Conservation (phyloP, 2,329 filamentous ascomycete species). For the Incumbomyces lentus region DNA sequence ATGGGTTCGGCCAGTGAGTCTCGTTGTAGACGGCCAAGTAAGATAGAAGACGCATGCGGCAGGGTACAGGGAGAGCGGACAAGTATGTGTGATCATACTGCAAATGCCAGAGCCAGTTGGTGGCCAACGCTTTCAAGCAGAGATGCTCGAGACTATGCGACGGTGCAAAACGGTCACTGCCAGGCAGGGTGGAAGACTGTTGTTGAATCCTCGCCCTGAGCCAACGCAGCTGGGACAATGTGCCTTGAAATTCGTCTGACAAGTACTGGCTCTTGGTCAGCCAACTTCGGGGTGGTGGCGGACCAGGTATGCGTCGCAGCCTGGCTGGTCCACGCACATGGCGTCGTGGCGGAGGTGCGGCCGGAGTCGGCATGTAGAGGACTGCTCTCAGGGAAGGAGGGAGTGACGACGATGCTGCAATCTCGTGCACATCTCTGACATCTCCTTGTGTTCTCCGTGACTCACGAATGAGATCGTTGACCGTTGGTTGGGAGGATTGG, state of each 20-base stretch:
- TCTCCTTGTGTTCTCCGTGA: slow-evolving; percentile 34
- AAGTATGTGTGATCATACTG: slow-evolving; percentile 49
- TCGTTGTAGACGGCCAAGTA: slow-evolving; percentile 45
- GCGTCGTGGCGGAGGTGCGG: slow-evolving; percentile 27
- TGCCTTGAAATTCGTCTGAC: slow-evolving; percentile 1
- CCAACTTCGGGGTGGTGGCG: slow-evolving; percentile 38
- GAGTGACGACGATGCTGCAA: slow-evolving; percentile 28
- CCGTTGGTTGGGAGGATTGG: slow-evolving; percentile 25
- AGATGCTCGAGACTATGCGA: slow-evolving; percentile 39
- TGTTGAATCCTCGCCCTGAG: slow-evolving; percentile 12
- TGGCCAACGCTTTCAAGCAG: slow-evolving; percentile 44
- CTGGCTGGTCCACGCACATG: slow-evolving; percentile 26
- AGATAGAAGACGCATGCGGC: slow-evolving; percentile 45
- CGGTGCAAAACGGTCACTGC: slow-evolving; percentile 26
- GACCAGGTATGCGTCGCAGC: slow-evolving; percentile 33
- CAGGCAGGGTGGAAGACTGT: slow-evolving; percentile 27
- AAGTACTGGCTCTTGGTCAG: slow-evolving; percentile 22
- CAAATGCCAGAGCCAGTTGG: slow-evolving; percentile 46
- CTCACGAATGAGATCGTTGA: slow-evolving; percentile 39
- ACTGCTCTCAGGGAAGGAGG: slow-evolving; percentile 36
- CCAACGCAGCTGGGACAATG: slow-evolving; percentile 7
- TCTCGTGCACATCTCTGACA: slow-evolving; percentile 10
- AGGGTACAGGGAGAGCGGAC: slow-evolving; percentile 38
- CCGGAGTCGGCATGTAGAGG: slow-evolving; percentile 34
- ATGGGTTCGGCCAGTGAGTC: slow-evolving; percentile 29